Percentiles rank a stretch among this genome's conserved stretches.
phyloP scores from a whole-genome alignment of 2,329 filamentous ascomycete genomes.

The Fusarium sp. region DNA sequence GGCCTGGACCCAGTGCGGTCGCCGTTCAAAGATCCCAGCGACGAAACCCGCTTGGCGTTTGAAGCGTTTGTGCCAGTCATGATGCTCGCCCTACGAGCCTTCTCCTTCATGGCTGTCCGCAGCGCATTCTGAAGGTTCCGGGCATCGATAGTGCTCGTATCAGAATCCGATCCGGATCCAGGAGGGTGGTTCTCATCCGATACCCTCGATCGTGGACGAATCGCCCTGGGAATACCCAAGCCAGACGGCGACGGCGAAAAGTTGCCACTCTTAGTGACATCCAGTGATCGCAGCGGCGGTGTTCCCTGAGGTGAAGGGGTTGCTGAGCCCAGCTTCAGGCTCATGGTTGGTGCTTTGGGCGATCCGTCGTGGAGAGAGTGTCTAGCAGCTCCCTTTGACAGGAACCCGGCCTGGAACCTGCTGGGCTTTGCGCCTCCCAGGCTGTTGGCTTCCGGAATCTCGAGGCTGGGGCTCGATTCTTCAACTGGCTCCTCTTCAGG shows the following conservation, averaged over 20 bases:
- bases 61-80: slow-evolving; percentile 51
- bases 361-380: slow-evolving; percentile 65
- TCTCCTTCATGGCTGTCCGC: slow-evolving; percentile 62
- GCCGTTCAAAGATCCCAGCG: slow-evolving; percentile 53
- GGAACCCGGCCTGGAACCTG: slow-evolving; percentile 89
- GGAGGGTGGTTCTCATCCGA: slow-evolving; percentile 65
- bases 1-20: slow-evolving; percentile 46
- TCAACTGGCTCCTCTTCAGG: slow-evolving; percentile 52
- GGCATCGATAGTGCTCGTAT: slow-evolving; percentile 62
- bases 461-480: slow-evolving; percentile 67
- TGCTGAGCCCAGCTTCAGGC: slow-evolving; percentile 65
- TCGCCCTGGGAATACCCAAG: slow-evolving; percentile 48
- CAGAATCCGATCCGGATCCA: slow-evolving; percentile 61
- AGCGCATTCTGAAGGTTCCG: slow-evolving; percentile 67
- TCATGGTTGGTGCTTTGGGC: slow-evolving; percentile 65
- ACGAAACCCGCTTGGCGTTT: slow-evolving; percentile 58
- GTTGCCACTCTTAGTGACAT: slow-evolving; percentile 62
- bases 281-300: slow-evolving; percentile 62
- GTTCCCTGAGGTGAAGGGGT: slow-evolving; percentile 47
- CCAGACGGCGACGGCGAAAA: slow-evolving; percentile 57
- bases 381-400: slow-evolving; percentile 66
- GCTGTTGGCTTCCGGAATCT: slow-evolving; percentile 59
- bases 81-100: slow-evolving; percentile 55
- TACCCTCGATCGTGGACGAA: slow-evolving; percentile 51
- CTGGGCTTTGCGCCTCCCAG: slow-evolving; percentile 64